phyloP scores from a whole-genome alignment of 768 basidiomycete genomes.

The Xerocomellus dryophilus region DNA sequence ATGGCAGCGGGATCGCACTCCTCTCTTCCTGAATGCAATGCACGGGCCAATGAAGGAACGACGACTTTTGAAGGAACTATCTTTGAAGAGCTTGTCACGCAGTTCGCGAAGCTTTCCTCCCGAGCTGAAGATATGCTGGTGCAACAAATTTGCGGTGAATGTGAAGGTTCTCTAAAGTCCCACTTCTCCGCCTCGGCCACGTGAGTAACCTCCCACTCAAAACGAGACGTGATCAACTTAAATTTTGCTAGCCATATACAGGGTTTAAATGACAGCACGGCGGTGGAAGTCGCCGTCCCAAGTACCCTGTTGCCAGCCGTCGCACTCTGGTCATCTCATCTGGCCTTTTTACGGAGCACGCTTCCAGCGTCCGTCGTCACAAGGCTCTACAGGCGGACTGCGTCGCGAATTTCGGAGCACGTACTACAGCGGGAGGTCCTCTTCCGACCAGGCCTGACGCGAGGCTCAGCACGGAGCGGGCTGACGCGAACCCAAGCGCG shows the following conservation, averaged over 20 bases:
- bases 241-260: conserved; percentile 9
- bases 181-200: conserved; percentile 59
- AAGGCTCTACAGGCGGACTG: conserved; percentile 70
- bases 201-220: conserved; percentile 31
- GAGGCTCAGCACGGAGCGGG: conserved; percentile 23
- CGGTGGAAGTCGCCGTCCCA: conserved; percentile 49
- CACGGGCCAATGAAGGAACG: conserved; percentile 12
- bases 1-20: conserved; percentile 47
- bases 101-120: conserved; percentile 55
- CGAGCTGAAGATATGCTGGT: conserved; percentile 90
- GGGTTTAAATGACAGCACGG: conserved; percentile 8
- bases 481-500: conserved; percentile 48
- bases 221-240: not conserved
- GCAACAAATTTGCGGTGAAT: conserved; percentile 77
- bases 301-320: conserved; percentile 74
- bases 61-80: conserved; percentile 59
- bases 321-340: conserved; percentile 75
- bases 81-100: conserved; percentile 71
- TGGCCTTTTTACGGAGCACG: conserved; percentile 61
- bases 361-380: conserved; percentile 60
- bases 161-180: conserved; percentile 68
- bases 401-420: conserved; percentile 67
- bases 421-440: conserved; percentile 81
- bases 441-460: conserved; percentile 68
- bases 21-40: conserved; percentile 47